Evolutionary conservation across 495 filamentous ascomycete genomes (phyloP).

Genomic region (Endocarpon pusillum): DNA sequence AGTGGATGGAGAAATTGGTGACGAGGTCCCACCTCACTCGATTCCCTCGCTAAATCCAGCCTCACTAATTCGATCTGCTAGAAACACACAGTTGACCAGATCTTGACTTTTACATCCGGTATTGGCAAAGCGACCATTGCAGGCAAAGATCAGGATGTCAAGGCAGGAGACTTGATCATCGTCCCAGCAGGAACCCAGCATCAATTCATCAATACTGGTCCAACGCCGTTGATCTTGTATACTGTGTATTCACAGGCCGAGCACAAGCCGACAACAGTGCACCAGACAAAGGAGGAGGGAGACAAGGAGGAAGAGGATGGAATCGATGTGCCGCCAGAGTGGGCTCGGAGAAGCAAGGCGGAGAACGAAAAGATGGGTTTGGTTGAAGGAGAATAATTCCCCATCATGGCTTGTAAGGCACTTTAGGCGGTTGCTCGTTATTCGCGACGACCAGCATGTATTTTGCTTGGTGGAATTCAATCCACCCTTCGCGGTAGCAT

Average conservation of each 20-base stretch:
- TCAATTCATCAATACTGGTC: conserved; percentile 45
- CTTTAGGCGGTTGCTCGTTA: background rate
- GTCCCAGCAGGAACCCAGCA: conserved; percentile 50
- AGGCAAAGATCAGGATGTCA: conserved; percentile 39
- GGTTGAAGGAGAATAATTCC: conserved; percentile 20
- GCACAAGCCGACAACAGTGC: conserved; percentile 37
- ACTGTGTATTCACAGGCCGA: conserved; percentile 48
- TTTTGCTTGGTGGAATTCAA: no score
- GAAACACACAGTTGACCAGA: conserved; percentile 41
- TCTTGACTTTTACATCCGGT: conserved; percentile 45
- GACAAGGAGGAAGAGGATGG: conserved; percentile 43
- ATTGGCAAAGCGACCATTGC: conserved; percentile 37
- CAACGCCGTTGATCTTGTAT: conserved; percentile 34
- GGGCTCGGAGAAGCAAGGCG: conserved; percentile 34
- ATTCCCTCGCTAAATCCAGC: background rate
- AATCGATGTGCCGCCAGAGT: conserved; percentile 41
- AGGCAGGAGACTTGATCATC: conserved; percentile 42
- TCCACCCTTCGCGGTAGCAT: no score
- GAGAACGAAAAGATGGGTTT: conserved; percentile 39
- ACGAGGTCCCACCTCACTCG: conserved; percentile 28
- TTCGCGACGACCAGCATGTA: background rate
- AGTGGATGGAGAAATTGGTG: conserved; percentile 45
- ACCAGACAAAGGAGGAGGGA: conserved; percentile 43
- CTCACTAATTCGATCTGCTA: conserved; percentile 2
- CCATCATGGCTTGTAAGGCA: background rate